A percentile compares a stretch with the other conserved stretches of the same genome.
phyloP scores from a whole-genome alignment of 306 rosid species.

The Inga leiocalycina region DNA sequence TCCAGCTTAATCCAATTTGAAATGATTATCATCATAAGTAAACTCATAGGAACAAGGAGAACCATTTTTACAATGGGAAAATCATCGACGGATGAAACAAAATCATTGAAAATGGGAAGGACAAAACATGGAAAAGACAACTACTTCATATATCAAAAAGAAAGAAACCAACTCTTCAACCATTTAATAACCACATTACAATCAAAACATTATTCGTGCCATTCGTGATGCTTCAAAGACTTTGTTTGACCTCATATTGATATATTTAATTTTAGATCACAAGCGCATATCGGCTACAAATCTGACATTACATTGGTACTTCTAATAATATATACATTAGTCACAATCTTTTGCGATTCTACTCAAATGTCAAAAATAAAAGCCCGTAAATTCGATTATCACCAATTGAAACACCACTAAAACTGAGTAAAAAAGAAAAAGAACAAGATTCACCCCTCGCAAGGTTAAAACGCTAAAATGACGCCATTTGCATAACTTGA shows the following conservation, averaged over 20 bases:
- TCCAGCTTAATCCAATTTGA: slow-evolving; percentile 63
- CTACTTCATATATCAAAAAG: not conserved
- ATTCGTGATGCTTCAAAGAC: slow-evolving; percentile 12
- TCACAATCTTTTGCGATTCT: slow-evolving; percentile 7
- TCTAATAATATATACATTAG: not conserved
- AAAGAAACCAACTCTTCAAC: not conserved
- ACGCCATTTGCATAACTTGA: not conserved
- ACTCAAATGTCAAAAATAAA: slow-evolving; percentile 1
- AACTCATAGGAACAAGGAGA: not conserved
- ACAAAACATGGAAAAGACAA: slow-evolving; percentile 10
- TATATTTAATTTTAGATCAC: not conserved
- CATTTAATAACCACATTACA: slow-evolving; percentile 20
- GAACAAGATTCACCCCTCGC: not conserved
- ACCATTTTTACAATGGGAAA: not conserved
- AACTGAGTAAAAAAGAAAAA: not conserved
- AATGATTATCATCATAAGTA: slow-evolving; percentile 7
- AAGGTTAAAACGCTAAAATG: not conserved
- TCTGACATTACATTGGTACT: not conserved
- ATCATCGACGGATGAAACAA: not conserved
- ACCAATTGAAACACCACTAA: slow-evolving; percentile 5
- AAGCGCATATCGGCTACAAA: not conserved
- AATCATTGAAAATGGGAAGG: not conserved
- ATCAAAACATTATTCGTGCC: not conserved
- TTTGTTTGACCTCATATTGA: not conserved
- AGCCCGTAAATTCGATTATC: not conserved